Conservation (phyloP, 305 asterid species). For the Solanum hybrid region DNA sequence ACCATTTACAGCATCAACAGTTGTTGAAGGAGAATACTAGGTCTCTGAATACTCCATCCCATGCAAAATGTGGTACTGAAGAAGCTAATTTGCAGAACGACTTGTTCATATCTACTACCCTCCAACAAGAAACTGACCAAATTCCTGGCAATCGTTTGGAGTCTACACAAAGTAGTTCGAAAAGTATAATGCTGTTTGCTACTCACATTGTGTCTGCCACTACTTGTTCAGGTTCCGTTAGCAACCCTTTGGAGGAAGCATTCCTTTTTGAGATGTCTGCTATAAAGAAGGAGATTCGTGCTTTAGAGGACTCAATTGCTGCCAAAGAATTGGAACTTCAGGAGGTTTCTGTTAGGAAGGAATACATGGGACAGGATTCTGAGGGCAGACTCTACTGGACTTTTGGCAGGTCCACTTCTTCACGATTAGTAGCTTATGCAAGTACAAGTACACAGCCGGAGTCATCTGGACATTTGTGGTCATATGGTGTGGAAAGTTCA, state of each 20-base stretch:
- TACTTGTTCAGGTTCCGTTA: constrained; percentile 20
- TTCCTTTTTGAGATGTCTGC: constrained; percentile 28
- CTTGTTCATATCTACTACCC: constrained; percentile 12
- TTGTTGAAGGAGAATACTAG: constrained; percentile 20
- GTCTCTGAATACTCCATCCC: constrained; percentile 25
- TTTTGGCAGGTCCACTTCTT: constrained; percentile 43
- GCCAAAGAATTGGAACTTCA: constrained; percentile 49
- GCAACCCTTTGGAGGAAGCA: constrained; percentile 34
- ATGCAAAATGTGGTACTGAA: constrained; percentile 16
- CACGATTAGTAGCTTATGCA: constrained; percentile 59
- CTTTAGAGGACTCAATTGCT: constrained; percentile 50
- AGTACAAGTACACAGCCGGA: constrained; percentile 33
- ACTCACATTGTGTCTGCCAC: constrained; percentile 22
- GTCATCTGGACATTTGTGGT: constrained; percentile 26
- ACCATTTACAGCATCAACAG: constrained; percentile 24
- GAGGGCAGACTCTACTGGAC: constrained; percentile 80
- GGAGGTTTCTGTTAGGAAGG: constrained; percentile 60
- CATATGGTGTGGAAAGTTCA: constrained; percentile 6
- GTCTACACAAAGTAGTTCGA: constrained; percentile 9
- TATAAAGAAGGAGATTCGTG: constrained; percentile 41
- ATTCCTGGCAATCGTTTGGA: constrained; percentile 3
- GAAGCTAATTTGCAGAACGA: constrained; percentile 25
- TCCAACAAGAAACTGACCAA: constrained; percentile 25
- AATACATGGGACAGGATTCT: constrained; percentile 79
- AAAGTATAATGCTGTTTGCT: constrained; percentile 19